Conservation (phyloP, 2,329 filamentous ascomycete species). For the Ophiostoma perfectum region DNA sequence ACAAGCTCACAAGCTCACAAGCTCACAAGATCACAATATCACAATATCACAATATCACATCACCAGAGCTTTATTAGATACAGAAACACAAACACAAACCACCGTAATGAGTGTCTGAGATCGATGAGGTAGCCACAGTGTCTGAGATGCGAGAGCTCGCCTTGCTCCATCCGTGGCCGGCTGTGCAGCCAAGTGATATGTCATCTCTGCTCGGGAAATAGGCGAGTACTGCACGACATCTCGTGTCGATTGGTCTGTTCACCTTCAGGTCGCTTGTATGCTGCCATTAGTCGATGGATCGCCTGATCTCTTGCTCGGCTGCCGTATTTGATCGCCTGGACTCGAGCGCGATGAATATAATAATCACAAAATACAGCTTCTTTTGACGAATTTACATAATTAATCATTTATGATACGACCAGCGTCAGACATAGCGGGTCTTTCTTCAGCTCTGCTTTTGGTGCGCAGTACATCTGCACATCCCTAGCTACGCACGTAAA, state of each 20-base stretch:
- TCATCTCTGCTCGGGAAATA: slow-evolving; percentile 10
- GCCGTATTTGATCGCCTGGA: no score
- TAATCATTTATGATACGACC: no score
- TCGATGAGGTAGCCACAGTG: neutral
- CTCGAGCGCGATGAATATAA: no score
- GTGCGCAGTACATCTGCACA: neutral
- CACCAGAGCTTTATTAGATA: no score
- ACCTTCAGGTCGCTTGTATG: neutral
- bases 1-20: no score
- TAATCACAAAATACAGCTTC: no score
- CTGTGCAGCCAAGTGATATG: neutral
- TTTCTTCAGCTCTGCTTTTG: neutral
- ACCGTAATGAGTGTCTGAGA: slow-evolving; percentile 12
- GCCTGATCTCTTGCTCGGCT: no score
- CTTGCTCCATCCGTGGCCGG: neutral
- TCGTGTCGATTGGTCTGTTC: neutral
- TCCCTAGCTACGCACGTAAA: slow-evolving; percentile 8
- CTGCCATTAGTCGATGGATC: no score
- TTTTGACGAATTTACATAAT: no score
- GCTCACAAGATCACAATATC: no score
- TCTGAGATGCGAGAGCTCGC: neutral
- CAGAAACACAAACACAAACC: neutral
- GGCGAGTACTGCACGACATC: slow-evolving; percentile 8
- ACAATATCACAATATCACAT: no score
- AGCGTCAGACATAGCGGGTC: no score